Conservation (phyloP, 371 early-diverging fungal genomes). For the Mortierella sp. region DNA sequence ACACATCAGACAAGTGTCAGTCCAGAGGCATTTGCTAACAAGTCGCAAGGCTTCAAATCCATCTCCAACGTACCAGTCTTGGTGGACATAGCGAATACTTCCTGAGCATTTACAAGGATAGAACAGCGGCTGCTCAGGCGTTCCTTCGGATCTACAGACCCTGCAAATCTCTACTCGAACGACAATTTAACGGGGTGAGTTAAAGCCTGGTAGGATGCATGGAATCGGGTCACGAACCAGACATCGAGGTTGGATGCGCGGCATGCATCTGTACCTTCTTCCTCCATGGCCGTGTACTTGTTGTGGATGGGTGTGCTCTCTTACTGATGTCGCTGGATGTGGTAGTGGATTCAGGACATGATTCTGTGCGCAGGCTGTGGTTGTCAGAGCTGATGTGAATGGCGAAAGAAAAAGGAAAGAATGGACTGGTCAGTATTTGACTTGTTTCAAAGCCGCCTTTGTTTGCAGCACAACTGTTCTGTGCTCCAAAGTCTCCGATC, state of each 20-base stretch:
- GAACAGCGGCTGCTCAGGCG: slow-evolving; percentile 84
- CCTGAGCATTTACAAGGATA: slow-evolving; percentile 96
- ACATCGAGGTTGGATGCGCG: too few relatives aligned
- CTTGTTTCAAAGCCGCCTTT: too few relatives aligned
- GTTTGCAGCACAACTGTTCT: too few relatives aligned
- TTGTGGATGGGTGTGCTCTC: not conserved
- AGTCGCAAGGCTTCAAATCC: not conserved
- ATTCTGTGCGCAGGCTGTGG: not conserved
- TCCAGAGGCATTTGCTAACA: too few relatives aligned
- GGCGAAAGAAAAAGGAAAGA: not conserved
- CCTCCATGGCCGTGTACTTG: slow-evolving; percentile 7
- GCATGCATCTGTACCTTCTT: slow-evolving; percentile 32
- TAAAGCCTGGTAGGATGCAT: too few relatives aligned
- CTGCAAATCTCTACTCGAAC: slow-evolving; percentile 78
- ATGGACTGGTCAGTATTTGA: too few relatives aligned
- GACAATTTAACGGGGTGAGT: not conserved
- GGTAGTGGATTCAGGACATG: slow-evolving; percentile 16
- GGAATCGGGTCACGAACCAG: too few relatives aligned
- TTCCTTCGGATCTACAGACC: slow-evolving; percentile 88
- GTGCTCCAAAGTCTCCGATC: not conserved
- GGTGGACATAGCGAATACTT: slow-evolving; percentile 91
- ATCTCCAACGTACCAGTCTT: slow-evolving; percentile 73
- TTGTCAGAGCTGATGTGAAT: not conserved
- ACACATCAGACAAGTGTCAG: not conserved
- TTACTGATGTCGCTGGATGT: not conserved